Base-by-base conservation (phyloP, 106 monocot genomes). In the Platanthera guangdongensis region DNA sequence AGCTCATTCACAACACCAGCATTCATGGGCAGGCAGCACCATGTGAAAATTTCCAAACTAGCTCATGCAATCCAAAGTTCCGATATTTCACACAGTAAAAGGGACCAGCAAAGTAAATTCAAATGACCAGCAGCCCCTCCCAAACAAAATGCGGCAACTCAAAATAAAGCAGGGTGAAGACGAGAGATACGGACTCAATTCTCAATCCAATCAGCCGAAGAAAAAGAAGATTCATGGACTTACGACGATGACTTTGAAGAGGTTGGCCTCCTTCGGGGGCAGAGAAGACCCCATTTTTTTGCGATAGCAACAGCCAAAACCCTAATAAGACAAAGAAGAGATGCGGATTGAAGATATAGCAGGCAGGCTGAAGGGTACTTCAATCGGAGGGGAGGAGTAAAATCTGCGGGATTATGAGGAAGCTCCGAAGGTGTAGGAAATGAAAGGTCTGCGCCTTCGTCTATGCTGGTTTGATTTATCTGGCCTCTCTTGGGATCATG, bases 211-310 rank as follows among this genome's bases (percentile, higher is more conserved):
- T 22, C 50, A 72, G n/a, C 51, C 21, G 51, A 72, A 51, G 11
- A 18, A 21, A 72, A 72, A 72, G 9, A 21, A 21, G 2, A 51
- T 75, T 75, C 14, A 9, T 14, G 9, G 25, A 71, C 93, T 90
- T 86, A 96, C 95, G 51, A 96, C 95, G 81, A 96, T 96, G 93
- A 93, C 87, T 88, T 96, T 96, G 87, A 96, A 96, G 73, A 93
- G 95, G 81, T 96, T 96, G 73, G 88, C 90, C 84, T 96, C 95
- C 81, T 93, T 96, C 28, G 90, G 76, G 3, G 95, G 95, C 32
- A 96, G 88, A 51, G 85, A 81, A 25, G 90, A 81, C 81, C 84
- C 90, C 90, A 93, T 45, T 51, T 70, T 78, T 52, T 92, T 49
- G 45, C 51, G 52, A 60, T 9, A 21, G 47, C 46, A 57, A 5